Evolutionary conservation across 768 basidiomycete genomes (phyloP).

Genomic region (Suillus spraguei): DNA sequence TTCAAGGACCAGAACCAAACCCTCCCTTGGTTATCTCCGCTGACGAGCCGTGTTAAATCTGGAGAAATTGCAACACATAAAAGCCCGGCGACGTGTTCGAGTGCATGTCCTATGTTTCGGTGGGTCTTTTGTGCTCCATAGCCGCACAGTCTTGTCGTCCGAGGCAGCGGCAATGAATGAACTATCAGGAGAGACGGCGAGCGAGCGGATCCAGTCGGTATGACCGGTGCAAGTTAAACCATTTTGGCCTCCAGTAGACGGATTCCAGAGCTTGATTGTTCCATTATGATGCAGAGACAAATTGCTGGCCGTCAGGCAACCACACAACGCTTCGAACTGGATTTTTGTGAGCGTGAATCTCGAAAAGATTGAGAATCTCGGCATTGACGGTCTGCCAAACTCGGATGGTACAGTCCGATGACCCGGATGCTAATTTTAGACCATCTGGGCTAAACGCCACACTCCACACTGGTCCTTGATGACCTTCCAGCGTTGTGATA

Average conservation of each 20-base stretch:
- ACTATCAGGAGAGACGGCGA: neutral
- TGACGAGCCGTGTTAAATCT: neutral
- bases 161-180: neutral
- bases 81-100: neutral
- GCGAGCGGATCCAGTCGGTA: neutral
- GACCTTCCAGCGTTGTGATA: conserved; percentile 13
- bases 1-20: neutral
- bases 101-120: neutral
- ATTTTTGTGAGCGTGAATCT: conserved; percentile 21
- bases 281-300: neutral
- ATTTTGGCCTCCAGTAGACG: neutral
- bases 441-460: conserved; percentile 28
- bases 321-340: neutral
- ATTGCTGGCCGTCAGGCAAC: neutral
- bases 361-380: neutral
- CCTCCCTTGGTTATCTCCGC: neutral
- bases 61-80: neutral
- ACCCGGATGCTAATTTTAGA: conserved; percentile 18
- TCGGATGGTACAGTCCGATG: conserved; percentile 22
- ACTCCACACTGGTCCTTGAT: conserved; percentile 18
- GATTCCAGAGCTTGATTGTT: neutral
- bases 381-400: conserved; percentile 21
- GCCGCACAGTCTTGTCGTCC: neutral
- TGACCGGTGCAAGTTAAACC: neutral
- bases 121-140: neutral